Percentiles rank a stretch among this genome's conserved stretches.
phyloP scores from a whole-genome alignment of 305 asterid genomes.

The Solanum hybrid region DNA sequence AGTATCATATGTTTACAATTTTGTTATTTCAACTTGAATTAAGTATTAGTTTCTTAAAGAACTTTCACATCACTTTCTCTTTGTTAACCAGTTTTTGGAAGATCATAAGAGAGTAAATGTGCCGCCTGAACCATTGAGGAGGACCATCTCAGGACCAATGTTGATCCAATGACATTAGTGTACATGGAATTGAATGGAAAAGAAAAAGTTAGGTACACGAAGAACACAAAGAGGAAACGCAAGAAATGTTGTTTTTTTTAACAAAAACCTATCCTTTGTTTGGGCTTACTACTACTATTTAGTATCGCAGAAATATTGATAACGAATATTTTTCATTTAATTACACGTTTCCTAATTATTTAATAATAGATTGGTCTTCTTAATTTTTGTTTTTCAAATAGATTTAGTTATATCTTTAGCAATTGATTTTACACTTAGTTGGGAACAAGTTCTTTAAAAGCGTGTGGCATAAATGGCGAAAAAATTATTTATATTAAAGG shows the following conservation, averaged over 20 bases:
- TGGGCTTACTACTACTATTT: not conserved
- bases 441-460: not conserved
- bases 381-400: not conserved
- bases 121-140: not conserved
- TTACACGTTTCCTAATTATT: not conserved
- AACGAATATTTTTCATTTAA: not conserved
- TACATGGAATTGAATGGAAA: not conserved
- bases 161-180: constrained; percentile 17
- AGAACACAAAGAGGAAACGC: not conserved
- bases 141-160: not conserved
- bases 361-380: not conserved
- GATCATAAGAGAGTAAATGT: not conserved
- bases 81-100: not conserved
- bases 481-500: not conserved
- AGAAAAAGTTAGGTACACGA: not conserved
- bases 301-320: not conserved
- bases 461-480: not conserved
- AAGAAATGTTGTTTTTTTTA: no score
- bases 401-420: not conserved
- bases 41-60: not conserved
- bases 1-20: not conserved
- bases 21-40: not conserved
- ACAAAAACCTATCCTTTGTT: not conserved
- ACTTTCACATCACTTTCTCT: not conserved
- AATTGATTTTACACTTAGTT: not conserved